These are phyloP conservation scores for Balakata baccata DNA, from an alignment of 345 rosid genomes.

Conservation along the genomic window DNA sequence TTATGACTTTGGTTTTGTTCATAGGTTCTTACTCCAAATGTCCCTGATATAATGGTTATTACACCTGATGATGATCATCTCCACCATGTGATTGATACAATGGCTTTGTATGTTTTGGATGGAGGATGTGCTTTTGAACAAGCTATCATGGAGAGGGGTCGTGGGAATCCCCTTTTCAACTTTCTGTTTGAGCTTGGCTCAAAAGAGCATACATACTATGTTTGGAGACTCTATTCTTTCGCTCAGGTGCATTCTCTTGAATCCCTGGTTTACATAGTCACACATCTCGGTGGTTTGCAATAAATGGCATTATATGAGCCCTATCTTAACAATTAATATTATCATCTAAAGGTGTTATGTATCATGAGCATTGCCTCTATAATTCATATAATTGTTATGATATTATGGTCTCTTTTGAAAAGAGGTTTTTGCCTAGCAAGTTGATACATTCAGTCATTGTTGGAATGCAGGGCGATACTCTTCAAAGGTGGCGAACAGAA, in stretches of 20 bases:
- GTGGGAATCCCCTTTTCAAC: constrained; percentile 86
- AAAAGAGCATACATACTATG: constrained; percentile 91
- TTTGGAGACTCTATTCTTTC: constrained; percentile 97
- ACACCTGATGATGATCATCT: constrained; percentile 86
- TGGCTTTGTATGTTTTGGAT: constrained; percentile 94
- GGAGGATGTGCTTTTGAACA: constrained; percentile 99
- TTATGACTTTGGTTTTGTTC: constrained; percentile 18
- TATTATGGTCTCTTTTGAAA: neutral
- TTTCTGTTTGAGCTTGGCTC: constrained; percentile 95
- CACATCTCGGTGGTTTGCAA: neutral
- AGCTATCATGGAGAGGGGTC: constrained; percentile 99
- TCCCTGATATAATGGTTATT: constrained; percentile 92
- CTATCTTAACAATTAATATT: neutral
- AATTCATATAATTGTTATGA: neutral
- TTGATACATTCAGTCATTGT: constrained; percentile 3
- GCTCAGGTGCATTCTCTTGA: constrained; percentile 66
- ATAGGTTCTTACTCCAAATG: constrained; percentile 95
- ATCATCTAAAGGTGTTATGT: neutral
- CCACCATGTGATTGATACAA: constrained; percentile 85
- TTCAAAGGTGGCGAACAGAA: constrained; percentile 96
- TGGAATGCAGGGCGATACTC: constrained; percentile 84
- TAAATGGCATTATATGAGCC: neutral
- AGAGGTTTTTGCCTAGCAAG: neutral
- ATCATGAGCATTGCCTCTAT: neutral
- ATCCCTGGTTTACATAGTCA: neutral